Percentiles rank a stretch among this genome's conserved stretches.
These are phyloP conservation scores for Hyaloscypha bicolor DNA, from an alignment of 495 filamentous ascomycete species.

Conservation along the genomic window DNA sequence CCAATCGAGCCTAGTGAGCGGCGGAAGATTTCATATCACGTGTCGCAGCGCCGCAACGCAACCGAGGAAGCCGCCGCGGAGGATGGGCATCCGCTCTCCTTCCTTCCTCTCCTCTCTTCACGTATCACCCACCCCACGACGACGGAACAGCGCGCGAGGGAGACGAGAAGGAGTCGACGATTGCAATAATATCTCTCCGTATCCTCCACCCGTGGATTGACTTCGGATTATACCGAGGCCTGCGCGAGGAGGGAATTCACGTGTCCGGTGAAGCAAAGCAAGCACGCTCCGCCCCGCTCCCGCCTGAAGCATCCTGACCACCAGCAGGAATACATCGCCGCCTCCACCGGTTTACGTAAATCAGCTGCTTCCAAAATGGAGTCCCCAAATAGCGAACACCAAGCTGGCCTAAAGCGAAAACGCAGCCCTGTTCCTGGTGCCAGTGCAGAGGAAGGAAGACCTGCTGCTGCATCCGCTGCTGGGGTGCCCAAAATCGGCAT, in stretches of 20 bases:
- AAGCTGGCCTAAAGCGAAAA: constrained; percentile 23
- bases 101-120: background rate
- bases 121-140: background rate
- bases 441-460: constrained; percentile 33
- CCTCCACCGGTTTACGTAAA: no score
- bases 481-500: constrained; percentile 5
- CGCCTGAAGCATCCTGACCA: no score
- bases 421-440: constrained; percentile 13
- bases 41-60: background rate
- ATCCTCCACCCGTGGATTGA: no score
- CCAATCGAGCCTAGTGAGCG: background rate
- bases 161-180: no score
- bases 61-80: constrained; percentile 24
- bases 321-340: no score
- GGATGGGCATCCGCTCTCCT: constrained; percentile 5
- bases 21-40: background rate
- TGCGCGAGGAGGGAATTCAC: no score
- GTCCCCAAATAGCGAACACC: constrained; percentile 14
- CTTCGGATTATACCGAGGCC: no score
- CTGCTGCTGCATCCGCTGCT: constrained; percentile 6
- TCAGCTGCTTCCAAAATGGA: constrained; percentile 10
- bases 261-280: no score
- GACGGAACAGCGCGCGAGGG: no score
- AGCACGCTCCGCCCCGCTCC: no score
- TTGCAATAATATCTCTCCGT: no score